phyloP scores from a whole-genome alignment of 192 early-diverging fungal species.

The Geranomyces michiganensis region DNA sequence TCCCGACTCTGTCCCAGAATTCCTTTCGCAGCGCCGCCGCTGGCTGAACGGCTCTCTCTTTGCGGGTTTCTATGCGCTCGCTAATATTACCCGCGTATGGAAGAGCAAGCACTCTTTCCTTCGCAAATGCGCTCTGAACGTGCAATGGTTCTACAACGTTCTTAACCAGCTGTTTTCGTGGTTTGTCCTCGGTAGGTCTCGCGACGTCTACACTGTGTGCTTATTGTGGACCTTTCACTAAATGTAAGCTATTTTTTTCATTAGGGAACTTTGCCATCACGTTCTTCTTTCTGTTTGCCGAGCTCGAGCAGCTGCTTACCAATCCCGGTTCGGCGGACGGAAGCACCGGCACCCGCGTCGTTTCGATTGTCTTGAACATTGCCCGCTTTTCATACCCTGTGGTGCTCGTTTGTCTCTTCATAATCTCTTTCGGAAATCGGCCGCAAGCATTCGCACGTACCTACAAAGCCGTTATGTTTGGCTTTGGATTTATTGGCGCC shows the following conservation, averaged over 20 bases:
- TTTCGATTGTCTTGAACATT: constrained; percentile 29
- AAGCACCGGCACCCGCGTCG: constrained; percentile 9
- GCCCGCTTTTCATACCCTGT: constrained; percentile 38
- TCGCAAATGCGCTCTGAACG: constrained; percentile 68
- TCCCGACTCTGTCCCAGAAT: constrained; percentile 63
- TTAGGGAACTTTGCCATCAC: constrained; percentile 43
- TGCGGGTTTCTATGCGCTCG: constrained; percentile 70
- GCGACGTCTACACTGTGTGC: neutral
- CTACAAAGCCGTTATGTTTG: constrained; percentile 41
- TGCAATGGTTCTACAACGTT: constrained; percentile 62
- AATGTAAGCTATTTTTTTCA: neutral
- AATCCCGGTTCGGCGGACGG: constrained; percentile 16
- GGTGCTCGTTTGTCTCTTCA: constrained; percentile 44
- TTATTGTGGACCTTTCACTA: neutral
- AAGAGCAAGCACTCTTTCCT: constrained; percentile 64
- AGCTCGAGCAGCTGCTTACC: constrained; percentile 44
- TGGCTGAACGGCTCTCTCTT: constrained; percentile 63
- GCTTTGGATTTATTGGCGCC: constrained; percentile 43
- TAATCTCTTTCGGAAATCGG: constrained; percentile 55
- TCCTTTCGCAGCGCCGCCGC: constrained; percentile 58
- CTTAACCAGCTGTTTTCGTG: constrained; percentile 66
- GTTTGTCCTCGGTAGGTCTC: constrained; percentile 38
- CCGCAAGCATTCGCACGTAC: constrained; percentile 48
- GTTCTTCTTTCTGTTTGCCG: constrained; percentile 50
- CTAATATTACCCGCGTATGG: constrained; percentile 67